Percentiles rank a stretch among this genome's conserved stretches.
Evolutionary conservation across 495 filamentous ascomycete species (phyloP).

Genomic region (Ascodesmis nigricans): DNA sequence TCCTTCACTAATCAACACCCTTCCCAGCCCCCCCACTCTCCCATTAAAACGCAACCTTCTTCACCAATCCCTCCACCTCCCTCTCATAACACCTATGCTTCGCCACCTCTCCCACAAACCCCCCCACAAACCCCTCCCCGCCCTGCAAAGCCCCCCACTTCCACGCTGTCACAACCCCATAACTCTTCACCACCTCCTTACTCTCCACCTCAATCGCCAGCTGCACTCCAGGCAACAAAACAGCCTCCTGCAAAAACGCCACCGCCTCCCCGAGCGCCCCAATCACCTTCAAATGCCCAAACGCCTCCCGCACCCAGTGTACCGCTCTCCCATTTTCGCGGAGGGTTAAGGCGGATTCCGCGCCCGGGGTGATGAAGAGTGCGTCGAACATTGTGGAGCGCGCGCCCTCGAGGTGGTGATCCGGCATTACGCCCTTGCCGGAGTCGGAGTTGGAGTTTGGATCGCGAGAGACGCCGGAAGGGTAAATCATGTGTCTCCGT

Average conservation of each 20-base stretch:
- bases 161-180: conserved; percentile 46
- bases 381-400: conserved; percentile 75
- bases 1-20: too few species aligned
- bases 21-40: too few species aligned
- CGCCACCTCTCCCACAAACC: conserved; percentile 14
- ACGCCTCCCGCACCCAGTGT: conserved; percentile 72
- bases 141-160: conserved; percentile 25
- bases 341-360: conserved; percentile 35
- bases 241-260: conserved; percentile 26
- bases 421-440: conserved; percentile 36
- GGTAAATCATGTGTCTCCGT: conserved; percentile 35
- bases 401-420: conserved; percentile 65
- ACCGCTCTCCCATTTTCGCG: conserved; percentile 45
- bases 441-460: conserved; percentile 22
- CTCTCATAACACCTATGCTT: conserved; percentile 21
- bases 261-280: conserved; percentile 63
- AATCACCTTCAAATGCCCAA: conserved; percentile 71
- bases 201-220: conserved; percentile 17
- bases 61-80: conserved; percentile 16
- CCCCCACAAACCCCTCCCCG: conserved; percentile 2
- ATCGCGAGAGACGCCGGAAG: conserved; percentile 25
- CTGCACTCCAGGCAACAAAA: conserved; percentile 14
- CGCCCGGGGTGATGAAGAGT: conserved; percentile 55
- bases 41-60: conserved; percentile 19
- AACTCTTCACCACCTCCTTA: conserved; percentile 36